Conservation (phyloP, 1,139 yeast species). For the Taphrina communis region DNA sequence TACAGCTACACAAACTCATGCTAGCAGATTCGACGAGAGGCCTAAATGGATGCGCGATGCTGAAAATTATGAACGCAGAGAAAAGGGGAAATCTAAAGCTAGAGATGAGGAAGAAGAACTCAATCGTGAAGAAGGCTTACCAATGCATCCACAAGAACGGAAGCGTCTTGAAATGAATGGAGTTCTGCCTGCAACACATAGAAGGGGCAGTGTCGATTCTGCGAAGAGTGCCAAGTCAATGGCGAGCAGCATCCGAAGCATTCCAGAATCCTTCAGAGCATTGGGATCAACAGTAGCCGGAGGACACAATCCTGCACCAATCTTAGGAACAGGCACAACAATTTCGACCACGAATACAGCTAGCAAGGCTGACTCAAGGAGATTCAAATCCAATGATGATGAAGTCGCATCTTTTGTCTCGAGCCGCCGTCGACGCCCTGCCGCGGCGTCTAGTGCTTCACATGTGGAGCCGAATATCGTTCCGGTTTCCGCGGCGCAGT, state of each 20-base stretch:
- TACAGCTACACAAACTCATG: slow-evolving; percentile 16
- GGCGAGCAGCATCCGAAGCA: slow-evolving; percentile 19
- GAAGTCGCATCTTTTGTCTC: slow-evolving; percentile 25
- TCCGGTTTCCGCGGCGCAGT: neutral
- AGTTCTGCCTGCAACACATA: slow-evolving; percentile 13
- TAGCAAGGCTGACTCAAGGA: slow-evolving; percentile 9
- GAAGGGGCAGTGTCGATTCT: slow-evolving; percentile 34
- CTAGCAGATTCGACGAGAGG: slow-evolving; percentile 26
- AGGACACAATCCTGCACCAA: neutral
- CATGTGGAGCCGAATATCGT: neutral
- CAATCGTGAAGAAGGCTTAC: slow-evolving; percentile 31
- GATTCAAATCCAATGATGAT: slow-evolving; percentile 36
- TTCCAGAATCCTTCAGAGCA: slow-evolving; percentile 24
- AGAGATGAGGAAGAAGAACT: slow-evolving; percentile 25
- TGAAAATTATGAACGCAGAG: slow-evolving; percentile 32
- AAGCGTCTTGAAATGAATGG: slow-evolving; percentile 32
- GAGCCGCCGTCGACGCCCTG: slow-evolving; percentile 28
- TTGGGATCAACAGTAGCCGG: slow-evolving; percentile 2
- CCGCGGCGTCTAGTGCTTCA: neutral
- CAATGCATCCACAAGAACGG: slow-evolving; percentile 39
- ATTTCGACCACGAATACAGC: slow-evolving; percentile 1
- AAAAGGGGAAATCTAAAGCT: slow-evolving; percentile 36
- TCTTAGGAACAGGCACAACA: too few relatives aligned
- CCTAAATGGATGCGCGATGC: slow-evolving; percentile 42
- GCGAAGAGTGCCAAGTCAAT: slow-evolving; percentile 27